Evolutionary conservation across 176 grass and related monocot genomes (phyloP).

Genomic region (Pharus latifolius): DNA sequence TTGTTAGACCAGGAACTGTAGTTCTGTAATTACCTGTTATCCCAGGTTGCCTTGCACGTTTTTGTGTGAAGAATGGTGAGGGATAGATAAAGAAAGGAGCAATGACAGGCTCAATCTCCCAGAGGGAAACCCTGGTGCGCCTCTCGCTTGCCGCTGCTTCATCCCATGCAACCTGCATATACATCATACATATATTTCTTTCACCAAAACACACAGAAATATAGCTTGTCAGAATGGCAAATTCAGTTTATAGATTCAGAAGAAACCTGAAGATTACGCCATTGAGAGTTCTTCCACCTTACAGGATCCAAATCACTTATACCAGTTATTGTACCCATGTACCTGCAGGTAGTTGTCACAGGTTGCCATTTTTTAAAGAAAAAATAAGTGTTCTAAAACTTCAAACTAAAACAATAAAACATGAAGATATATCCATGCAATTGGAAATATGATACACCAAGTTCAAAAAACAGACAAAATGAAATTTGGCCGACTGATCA

Average conservation of each 20-base stretch:
- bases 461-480: background rate
- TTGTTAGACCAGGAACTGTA: background rate
- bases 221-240: background rate
- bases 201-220: constrained; percentile 4
- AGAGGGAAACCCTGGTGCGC: constrained; percentile 57
- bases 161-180: constrained; percentile 75
- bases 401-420: background rate
- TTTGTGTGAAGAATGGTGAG: constrained; percentile 49
- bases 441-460: background rate
- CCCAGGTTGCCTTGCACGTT: constrained; percentile 52
- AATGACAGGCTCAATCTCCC: constrained; percentile 65
- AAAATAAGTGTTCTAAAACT: constrained; percentile 6
- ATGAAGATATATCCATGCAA: background rate
- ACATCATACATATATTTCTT: constrained; percentile 5
- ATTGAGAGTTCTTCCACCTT: constrained; percentile 68
- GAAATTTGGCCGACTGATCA: too few species aligned
- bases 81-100: constrained; percentile 65
- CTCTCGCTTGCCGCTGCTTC: constrained; percentile 62
- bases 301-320: constrained; percentile 65
- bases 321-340: constrained; percentile 76
- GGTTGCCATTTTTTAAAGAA: background rate
- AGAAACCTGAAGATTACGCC: constrained; percentile 68
- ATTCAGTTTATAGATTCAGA: constrained; percentile 19
- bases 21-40: constrained; percentile 40
- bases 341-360: constrained; percentile 36